Base-by-base conservation (phyloP, 2,329 filamentous ascomycete genomes). In the Xylaria sp. region DNA sequence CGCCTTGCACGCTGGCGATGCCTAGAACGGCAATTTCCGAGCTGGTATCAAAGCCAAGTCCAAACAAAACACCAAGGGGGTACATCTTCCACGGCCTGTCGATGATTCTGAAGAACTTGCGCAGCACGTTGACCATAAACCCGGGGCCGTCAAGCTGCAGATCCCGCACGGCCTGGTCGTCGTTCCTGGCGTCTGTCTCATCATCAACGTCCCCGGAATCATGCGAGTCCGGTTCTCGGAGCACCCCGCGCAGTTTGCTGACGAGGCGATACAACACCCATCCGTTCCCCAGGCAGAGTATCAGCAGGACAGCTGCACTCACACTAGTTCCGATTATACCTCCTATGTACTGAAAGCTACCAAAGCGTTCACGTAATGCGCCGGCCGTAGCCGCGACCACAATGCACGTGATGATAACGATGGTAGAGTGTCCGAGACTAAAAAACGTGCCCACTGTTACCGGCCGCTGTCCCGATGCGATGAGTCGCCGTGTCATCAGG, bases 371-470 rank as follows among this genome's bases (percentile, higher is more conserved):
- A 7, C 93, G 89, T 25, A 98, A 86, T 0, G 94, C 93, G 0
- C 93, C 93, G 4, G 92, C 92, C 0, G 94, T 97, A 3, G 94
- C 95, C 0, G 96, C 96, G 0, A 98, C 95, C 1, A 97, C 92
- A 56, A 97, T 87, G 57, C 93, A 97, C 0, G 95, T 98, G 72
- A 97, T 84, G 65, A 97, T 85, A 28, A 98, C 95, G 74, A 98
- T 93, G 2, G 95, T 97, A 28, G 92, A 97, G 81, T 98, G 95
- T 0, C 96, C 95, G 0, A 98, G 86, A 0, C 92, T 95, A 83
- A 99, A 98, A 78, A 93, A 98, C 0, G 93, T 97, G 50, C 95
- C 96, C 1, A 98, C 95, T 0, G 94, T 95, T 12, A 97, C 94
- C 1, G 95, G 94, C 1, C 89, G 88, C 76, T 96, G 93, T 20